phyloP scores from a whole-genome alignment of 495 filamentous ascomycete species.

The Chaetomium fimeti region DNA sequence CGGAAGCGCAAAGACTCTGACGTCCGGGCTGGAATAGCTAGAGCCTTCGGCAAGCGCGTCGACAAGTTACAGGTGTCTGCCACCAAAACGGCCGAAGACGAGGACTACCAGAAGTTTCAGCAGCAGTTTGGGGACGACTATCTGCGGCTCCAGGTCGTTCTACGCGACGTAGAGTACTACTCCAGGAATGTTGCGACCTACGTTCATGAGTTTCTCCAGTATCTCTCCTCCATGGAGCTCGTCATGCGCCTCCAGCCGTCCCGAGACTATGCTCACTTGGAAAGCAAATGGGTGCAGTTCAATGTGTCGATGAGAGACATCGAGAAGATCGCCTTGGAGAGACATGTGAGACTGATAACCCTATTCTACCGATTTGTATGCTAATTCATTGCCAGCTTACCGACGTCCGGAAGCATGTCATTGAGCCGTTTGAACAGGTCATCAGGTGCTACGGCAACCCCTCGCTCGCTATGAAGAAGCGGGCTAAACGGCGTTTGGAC shows the following conservation, averaged over 20 bases:
- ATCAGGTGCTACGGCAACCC: constrained; percentile 79
- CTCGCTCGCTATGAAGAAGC: constrained; percentile 83
- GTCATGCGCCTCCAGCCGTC: constrained; percentile 58
- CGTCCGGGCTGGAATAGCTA: constrained; percentile 74
- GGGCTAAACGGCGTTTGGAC: constrained; percentile 82
- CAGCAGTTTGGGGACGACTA: constrained; percentile 84
- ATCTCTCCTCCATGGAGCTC: constrained; percentile 67
- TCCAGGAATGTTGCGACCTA: constrained; percentile 64
- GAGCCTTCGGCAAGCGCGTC: constrained; percentile 80
- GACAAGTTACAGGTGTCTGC: constrained; percentile 64
- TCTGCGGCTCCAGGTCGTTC: constrained; percentile 82
- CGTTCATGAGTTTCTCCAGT: constrained; percentile 70
- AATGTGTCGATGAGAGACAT: constrained; percentile 80
- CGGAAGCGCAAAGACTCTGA: constrained; percentile 89
- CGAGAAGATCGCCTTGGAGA: constrained; percentile 69
- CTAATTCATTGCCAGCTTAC: constrained; percentile 54
- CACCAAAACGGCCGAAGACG: constrained; percentile 74
- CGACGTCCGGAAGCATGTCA: constrained; percentile 73
- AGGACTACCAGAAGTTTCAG: constrained; percentile 69
- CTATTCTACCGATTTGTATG: neutral
- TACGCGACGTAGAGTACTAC: constrained; percentile 88
- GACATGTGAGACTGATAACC: constrained; percentile 65
- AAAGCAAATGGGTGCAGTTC: constrained; percentile 87
- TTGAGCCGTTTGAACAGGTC: constrained; percentile 80
- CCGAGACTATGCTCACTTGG: constrained; percentile 67